phyloP scores from a whole-genome alignment of 371 early-diverging fungal species.

The Apophysomyces sp. region DNA sequence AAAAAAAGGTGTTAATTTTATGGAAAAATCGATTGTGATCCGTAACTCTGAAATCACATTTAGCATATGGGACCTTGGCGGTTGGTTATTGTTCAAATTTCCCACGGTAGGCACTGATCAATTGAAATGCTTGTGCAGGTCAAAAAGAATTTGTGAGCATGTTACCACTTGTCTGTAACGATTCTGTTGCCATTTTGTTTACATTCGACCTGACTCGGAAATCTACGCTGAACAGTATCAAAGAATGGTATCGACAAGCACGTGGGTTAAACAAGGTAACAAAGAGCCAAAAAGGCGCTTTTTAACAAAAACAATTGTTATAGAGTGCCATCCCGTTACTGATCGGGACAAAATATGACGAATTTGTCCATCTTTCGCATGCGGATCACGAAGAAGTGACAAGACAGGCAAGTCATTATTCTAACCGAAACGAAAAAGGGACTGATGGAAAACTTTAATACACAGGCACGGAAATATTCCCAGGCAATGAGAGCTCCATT shows the following conservation, averaged over 20 bases:
- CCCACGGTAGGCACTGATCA: background rate
- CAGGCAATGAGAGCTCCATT: slow-evolving; percentile 94
- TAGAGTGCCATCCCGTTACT: slow-evolving; percentile 92
- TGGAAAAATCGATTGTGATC: slow-evolving; percentile 95
- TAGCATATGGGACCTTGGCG: slow-evolving; percentile 99
- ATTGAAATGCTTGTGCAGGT: slow-evolving; percentile 48
- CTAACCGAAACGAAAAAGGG: background rate
- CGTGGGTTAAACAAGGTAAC: slow-evolving; percentile 90
- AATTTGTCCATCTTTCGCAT: slow-evolving; percentile 77
- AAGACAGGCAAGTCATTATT: slow-evolving; percentile 63
- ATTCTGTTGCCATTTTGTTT: slow-evolving; percentile 93
- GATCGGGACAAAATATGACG: slow-evolving; percentile 97
- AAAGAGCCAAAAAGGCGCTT: background rate
- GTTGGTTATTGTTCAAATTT: slow-evolving; percentile 29
- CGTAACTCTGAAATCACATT: slow-evolving; percentile 94
- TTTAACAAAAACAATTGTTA: no score
- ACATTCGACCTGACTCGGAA: slow-evolving; percentile 95
- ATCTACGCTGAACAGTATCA: slow-evolving; percentile 88
- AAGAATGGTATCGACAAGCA: slow-evolving; percentile 97
- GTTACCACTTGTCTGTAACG: slow-evolving; percentile 95
- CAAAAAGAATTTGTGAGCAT: slow-evolving; percentile 96
- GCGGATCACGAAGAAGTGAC: slow-evolving; percentile 94
- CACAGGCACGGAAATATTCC: slow-evolving; percentile 83
- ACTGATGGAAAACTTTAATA: no score
- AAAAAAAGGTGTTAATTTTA: slow-evolving; percentile 93